These are phyloP conservation scores for Neostapfia colusana DNA, from an alignment of 176 grass and related monocot species.

Conservation along the genomic window DNA sequence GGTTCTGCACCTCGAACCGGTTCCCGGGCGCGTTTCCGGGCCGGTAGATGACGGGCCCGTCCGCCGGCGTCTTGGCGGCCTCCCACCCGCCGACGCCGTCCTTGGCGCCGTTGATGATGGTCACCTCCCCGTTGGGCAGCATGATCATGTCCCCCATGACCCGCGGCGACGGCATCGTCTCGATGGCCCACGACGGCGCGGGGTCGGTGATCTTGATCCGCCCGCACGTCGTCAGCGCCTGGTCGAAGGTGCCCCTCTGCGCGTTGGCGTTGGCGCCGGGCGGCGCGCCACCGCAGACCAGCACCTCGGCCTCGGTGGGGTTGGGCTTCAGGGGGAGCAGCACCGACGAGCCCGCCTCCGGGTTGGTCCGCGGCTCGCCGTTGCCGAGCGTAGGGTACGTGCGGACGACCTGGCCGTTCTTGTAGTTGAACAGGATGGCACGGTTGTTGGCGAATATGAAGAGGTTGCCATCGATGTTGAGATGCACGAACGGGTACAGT, in stretches of 20 bases:
- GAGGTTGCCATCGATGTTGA: constrained; percentile 79
- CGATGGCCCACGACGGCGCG: constrained; percentile 53
- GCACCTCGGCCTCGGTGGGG: constrained; percentile 65
- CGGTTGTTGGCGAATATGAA: constrained; percentile 79
- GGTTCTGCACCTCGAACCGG: constrained; percentile 49
- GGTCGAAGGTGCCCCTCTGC: background rate
- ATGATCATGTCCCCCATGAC: constrained; percentile 89
- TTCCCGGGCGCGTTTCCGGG: background rate
- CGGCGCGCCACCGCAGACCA: constrained; percentile 65
- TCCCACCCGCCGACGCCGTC: constrained; percentile 66
- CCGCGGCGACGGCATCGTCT: constrained; percentile 67
- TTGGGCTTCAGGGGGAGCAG: constrained; percentile 62
- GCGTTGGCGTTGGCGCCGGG: constrained; percentile 21
- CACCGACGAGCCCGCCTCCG: constrained; percentile 68
- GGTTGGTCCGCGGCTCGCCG: constrained; percentile 61
- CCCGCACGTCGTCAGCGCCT: constrained; percentile 55
- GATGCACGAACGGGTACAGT: constrained; percentile 76
- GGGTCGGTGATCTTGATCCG: constrained; percentile 77
- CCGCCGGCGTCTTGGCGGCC: constrained; percentile 34
- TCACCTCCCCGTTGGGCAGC: constrained; percentile 69
- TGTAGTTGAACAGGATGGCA: constrained; percentile 61
- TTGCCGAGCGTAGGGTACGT: constrained; percentile 45
- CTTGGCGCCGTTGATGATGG: constrained; percentile 68
- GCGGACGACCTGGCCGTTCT: constrained; percentile 31
- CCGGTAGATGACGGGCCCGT: constrained; percentile 51